Evolutionary conservation across 768 basidiomycete species (phyloP).

Genomic region (Galerina marginata): DNA sequence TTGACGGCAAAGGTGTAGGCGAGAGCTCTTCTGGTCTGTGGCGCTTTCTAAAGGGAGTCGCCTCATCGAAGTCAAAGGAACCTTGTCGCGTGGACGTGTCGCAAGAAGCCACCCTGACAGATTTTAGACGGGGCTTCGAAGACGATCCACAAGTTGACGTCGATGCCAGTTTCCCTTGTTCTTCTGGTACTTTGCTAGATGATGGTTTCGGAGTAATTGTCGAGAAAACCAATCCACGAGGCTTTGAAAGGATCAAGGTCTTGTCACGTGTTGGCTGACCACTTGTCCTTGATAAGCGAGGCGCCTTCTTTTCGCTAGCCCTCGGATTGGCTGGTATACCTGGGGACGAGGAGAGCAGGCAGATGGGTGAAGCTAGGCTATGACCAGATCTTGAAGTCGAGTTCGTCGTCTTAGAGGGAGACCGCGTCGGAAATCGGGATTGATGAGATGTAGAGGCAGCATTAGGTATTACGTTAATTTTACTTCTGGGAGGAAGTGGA

Average conservation of each 20-base stretch:
- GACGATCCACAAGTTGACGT: background rate
- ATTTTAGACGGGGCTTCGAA: background rate
- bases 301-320: background rate
- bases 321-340: background rate
- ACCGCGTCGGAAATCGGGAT: background rate
- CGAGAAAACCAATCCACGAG: slow-evolving; percentile 6
- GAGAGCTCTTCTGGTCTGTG: background rate
- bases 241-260: slow-evolving; percentile 1
- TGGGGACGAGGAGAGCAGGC: slow-evolving; percentile 26
- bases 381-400: slow-evolving; percentile 6
- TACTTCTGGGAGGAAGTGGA: background rate
- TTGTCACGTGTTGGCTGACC: slow-evolving; percentile 2
- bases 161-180: background rate
- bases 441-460: background rate
- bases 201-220: background rate
- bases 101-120: background rate
- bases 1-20: background rate
- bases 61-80: background rate
- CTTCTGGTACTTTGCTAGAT: background rate
- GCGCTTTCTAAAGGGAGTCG: background rate
- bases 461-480: background rate
- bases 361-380: slow-evolving; percentile 30
- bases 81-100: background rate
- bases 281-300: background rate
- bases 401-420: background rate